Conservation (phyloP, 2,329 filamentous ascomycete species). For the Cordyceps cicadae region DNA sequence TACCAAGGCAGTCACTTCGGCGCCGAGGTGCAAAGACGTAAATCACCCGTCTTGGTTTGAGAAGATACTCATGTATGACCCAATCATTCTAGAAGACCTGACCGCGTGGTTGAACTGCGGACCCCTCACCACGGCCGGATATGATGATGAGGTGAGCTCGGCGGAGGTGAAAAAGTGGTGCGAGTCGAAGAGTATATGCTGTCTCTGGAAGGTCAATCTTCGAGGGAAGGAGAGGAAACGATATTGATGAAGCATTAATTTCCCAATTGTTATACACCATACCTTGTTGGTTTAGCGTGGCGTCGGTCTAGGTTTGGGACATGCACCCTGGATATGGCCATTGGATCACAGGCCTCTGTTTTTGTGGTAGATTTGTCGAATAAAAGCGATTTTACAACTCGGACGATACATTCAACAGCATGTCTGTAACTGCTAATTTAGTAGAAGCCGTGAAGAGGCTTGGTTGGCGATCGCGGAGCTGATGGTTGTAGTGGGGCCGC, state of each 20-base stretch:
- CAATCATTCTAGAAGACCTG: conserved; percentile 80
- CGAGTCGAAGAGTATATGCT: conserved; percentile 77
- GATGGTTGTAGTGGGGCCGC: neutral
- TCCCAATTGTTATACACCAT: neutral
- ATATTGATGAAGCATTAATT: conserved; percentile 19
- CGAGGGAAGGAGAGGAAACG: conserved; percentile 47
- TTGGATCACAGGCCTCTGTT: neutral
- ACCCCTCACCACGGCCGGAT: conserved; percentile 52
- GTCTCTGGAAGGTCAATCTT: conserved; percentile 57
- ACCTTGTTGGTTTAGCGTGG: neutral
- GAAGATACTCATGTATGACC: conserved; percentile 89
- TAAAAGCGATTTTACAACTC: neutral
- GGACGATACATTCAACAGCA: no score
- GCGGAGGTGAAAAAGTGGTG: conserved; percentile 81
- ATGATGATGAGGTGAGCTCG: conserved; percentile 55
- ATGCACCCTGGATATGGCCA: neutral
- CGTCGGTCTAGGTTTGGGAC: neutral
- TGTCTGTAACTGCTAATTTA: no score
- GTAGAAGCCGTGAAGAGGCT: neutral
- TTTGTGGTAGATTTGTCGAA: neutral
- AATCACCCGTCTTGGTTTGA: conserved; percentile 68
- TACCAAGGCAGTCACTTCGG: conserved; percentile 43
- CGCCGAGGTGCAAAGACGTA: conserved; percentile 42
- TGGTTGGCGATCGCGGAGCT: neutral
- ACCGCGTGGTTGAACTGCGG: conserved; percentile 73